Conservation (phyloP, 2,329 filamentous ascomycete species). For the Diaporthe nobilis region DNA sequence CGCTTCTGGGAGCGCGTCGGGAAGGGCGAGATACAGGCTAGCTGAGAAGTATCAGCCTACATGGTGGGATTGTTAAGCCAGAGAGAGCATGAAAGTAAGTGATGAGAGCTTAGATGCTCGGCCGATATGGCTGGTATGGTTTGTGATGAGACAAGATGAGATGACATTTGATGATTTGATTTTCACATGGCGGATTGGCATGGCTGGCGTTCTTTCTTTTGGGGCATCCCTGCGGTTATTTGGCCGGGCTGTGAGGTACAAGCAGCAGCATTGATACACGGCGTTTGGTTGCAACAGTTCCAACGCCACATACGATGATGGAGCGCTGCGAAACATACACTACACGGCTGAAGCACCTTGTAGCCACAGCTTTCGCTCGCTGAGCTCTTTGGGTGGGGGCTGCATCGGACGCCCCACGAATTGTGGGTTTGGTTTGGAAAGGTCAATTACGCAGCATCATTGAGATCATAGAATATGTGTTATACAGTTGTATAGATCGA, state of each 20-base stretch:
- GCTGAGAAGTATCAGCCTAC: background rate
- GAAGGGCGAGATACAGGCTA: constrained; percentile 52
- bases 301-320: background rate
- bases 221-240: no score
- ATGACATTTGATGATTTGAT: constrained; percentile 3
- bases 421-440: background rate
- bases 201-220: background rate
- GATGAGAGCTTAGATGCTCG: background rate
- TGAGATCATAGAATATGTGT: background rate
- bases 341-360: background rate
- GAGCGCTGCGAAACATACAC: no score
- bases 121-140: constrained; percentile 6
- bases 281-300: background rate
- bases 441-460: background rate
- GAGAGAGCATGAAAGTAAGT: background rate
- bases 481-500: background rate
- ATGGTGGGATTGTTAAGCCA: background rate
- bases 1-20: constrained; percentile 77
- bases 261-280: background rate
- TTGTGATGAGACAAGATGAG: background rate
- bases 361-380: background rate
- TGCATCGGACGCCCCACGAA: background rate
- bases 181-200: background rate
- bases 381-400: no score
- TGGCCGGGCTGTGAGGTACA: background rate